Evolutionary conservation across 2,329 filamentous ascomycete genomes (phyloP).

Genomic region (Macrophomina phaseolina): DNA sequence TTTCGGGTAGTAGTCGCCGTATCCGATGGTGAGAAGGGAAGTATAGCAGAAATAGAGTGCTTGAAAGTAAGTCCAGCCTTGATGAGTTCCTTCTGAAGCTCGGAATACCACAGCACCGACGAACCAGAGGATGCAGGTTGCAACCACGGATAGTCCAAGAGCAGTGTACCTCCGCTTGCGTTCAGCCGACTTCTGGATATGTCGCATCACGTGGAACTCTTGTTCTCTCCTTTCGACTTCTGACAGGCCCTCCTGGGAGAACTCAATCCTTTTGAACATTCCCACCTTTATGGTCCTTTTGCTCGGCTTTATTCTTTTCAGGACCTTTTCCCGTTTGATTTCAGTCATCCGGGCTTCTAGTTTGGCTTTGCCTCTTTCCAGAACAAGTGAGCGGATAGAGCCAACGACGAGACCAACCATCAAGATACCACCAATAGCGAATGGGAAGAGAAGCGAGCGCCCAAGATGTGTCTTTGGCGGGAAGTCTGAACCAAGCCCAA

Average conservation of each 20-base stretch:
- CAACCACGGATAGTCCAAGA: constrained; percentile 46
- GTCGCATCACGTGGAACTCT: constrained; percentile 54
- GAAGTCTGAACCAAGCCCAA: constrained; percentile 60
- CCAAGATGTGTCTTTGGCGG: constrained; percentile 57
- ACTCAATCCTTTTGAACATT: constrained; percentile 47
- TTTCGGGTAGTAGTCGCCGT: constrained; percentile 55
- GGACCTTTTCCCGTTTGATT: constrained; percentile 51
- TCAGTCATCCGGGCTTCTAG: constrained; percentile 57
- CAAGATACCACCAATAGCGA: constrained; percentile 61
- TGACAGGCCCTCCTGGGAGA: constrained; percentile 46
- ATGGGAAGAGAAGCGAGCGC: constrained; percentile 59
- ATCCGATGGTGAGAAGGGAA: constrained; percentile 61
- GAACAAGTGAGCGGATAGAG: constrained; percentile 56
- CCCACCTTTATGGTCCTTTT: constrained; percentile 51
- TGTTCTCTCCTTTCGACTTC: constrained; percentile 53
- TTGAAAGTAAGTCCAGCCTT: constrained; percentile 59
- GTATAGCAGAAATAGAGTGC: constrained; percentile 61
- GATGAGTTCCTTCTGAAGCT: constrained; percentile 48
- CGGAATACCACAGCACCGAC: constrained; percentile 59
- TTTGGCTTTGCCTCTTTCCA: constrained; percentile 59
- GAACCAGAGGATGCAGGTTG: constrained; percentile 50
- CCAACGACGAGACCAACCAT: constrained; percentile 62
- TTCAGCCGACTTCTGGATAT: constrained; percentile 45
- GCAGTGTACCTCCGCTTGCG: constrained; percentile 47
- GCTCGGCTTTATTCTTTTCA: constrained; percentile 47